Evolutionary conservation across 2,329 filamentous ascomycete species (phyloP), one percentile per base, ranked within the genome.

Genomic region (Curvularia sp.): DNA sequence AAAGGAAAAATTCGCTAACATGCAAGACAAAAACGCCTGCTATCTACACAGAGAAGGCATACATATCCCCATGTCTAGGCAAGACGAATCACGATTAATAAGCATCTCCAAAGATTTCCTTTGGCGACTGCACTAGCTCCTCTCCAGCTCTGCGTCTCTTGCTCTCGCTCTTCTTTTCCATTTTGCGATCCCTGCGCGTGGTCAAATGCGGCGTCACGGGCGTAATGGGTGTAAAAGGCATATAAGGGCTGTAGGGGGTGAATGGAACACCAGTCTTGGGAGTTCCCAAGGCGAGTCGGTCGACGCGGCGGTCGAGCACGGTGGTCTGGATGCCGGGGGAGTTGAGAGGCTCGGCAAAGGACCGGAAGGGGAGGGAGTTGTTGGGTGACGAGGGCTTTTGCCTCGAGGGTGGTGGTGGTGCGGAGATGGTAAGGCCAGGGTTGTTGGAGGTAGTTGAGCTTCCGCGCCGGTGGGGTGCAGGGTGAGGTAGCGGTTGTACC

Each of bases 181-280:
- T 81, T 82, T 89, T 92, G 27, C 89, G 80, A 71, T 93, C 90
- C 61, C 86, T 84, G 75, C 83, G 86, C 23, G 87, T 91, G 15
- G 91, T 87, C 46, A 94, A 78, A 19, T 86, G 86, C n/a, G 91
- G 90, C 28, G 91, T 93, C 48, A 93, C 86, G 1, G 91, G 91
- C 49, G 92, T 84, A 47, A 91, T 81, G 1, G 90, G 89, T 6
- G 88, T 90, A 72, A 88, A 91, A 0, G 91, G 91, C 80, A 93
- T 91, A 67, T 93, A 94, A 0, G 91, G 89, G 54, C 86, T 87
- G 75, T 93, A 93, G 1, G 90, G 90, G 21, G 89, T 90, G 2
- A 87, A 89, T 45, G 84, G 84, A 23, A 86, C 80, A 1, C 84
- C 85, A 0, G 81, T 83, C 19, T 78, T 76, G 0, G 87, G 87